A percentile compares a stretch with the other conserved stretches of the same genome.
Evolutionary conservation across 257 asterid species (phyloP).

Genomic region (Nicotiana paniculata): DNA sequence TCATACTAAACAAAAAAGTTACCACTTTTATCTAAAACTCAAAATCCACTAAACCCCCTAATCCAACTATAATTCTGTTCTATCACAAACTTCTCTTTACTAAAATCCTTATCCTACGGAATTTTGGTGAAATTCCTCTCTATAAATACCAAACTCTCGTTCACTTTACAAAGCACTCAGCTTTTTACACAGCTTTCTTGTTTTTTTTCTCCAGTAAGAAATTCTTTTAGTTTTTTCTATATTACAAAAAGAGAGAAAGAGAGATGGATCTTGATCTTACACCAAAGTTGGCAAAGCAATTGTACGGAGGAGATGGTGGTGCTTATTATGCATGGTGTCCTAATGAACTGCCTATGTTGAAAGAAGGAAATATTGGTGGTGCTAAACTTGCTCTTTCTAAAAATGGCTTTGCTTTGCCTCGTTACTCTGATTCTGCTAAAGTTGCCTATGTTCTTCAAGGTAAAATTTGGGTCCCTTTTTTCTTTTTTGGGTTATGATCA

Average conservation of each 20-base stretch:
- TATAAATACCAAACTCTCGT: not conserved
- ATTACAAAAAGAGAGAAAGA: not conserved
- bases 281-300: conserved; percentile 50
- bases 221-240: not conserved
- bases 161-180: not conserved
- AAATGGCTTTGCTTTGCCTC: conserved; percentile 53
- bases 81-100: not conserved
- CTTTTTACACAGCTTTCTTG: not conserved
- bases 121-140: not conserved
- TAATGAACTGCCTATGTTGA: conserved; percentile 55
- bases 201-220: not conserved
- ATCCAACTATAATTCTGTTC: not conserved
- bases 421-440: conserved; percentile 65
- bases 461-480: not conserved
- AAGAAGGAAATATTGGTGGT: conserved; percentile 61
- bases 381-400: conserved; percentile 56
- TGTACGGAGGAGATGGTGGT: conserved; percentile 74
- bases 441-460: conserved; percentile 80
- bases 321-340: conserved; percentile 73
- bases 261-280: conserved; percentile 56
- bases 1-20: not conserved
- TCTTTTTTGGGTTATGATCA: not conserved
- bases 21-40: not conserved
- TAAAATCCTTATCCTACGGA: not conserved
- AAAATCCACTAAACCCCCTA: not conserved